Conservation (phyloP, 352 stramenopile species). For the Phytophthora vignae region DNA sequence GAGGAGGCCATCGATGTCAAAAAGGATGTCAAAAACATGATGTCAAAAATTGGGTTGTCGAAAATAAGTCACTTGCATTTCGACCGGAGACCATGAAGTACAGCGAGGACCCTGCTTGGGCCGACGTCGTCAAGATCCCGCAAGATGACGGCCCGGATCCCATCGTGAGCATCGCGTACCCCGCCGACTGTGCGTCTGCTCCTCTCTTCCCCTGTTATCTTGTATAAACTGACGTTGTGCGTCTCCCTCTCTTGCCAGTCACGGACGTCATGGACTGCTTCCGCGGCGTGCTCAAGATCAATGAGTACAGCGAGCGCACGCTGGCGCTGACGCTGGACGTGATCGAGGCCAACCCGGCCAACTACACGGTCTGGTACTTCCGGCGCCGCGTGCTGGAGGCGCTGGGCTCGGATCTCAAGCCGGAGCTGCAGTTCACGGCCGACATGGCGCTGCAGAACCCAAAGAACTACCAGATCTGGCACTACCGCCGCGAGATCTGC, state of each 20-base stretch:
- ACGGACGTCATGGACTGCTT: constrained; percentile 95
- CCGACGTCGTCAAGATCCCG: constrained; percentile 84
- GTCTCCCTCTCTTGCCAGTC: constrained; percentile 46
- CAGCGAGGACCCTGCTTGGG: constrained; percentile 72
- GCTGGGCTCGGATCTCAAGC: constrained; percentile 69
- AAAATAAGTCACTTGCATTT: neutral
- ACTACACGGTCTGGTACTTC: constrained; percentile 99
- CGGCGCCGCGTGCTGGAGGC: constrained; percentile 91
- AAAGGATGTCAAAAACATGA: too few species aligned
- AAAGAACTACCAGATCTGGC: constrained; percentile 99
- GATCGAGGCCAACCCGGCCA: constrained; percentile 96
- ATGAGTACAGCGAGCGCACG: constrained; percentile 93
- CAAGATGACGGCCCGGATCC: constrained; percentile 86
- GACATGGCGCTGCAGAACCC: constrained; percentile 93
- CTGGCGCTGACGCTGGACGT: constrained; percentile 93
- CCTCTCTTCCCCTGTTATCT: constrained; percentile 1
- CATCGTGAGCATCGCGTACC: constrained; percentile 85
- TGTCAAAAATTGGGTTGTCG: too few species aligned
- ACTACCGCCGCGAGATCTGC: constrained; percentile 96
- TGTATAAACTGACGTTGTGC: neutral
- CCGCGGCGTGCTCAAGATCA: constrained; percentile 90
- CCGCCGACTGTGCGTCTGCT: constrained; percentile 60
- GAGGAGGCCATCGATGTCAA: neutral
- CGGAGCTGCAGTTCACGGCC: constrained; percentile 79
- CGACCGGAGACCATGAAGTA: constrained; percentile 48